Percentiles rank a stretch among this genome's conserved stretches.
These are phyloP conservation scores for Boletus patriciae DNA, from an alignment of 768 basidiomycete species.

Conservation along the genomic window DNA sequence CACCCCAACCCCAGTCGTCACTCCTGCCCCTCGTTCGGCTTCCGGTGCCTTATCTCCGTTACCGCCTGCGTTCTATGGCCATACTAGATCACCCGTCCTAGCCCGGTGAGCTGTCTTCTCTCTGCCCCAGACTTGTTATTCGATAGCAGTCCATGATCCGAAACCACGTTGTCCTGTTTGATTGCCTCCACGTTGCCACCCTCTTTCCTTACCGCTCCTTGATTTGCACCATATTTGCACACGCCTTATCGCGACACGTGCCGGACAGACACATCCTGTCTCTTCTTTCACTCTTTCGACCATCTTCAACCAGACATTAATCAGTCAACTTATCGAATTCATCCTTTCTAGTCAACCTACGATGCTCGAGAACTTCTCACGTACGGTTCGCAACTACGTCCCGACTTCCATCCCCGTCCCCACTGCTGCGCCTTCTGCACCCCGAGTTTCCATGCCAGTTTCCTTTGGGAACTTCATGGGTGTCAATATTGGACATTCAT, in stretches of 20 bases:
- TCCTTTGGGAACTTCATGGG: constrained; percentile 47
- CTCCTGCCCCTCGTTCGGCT: constrained; percentile 15
- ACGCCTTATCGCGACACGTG: constrained; percentile 21
- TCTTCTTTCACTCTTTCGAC: not conserved
- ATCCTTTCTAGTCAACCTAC: constrained; percentile 44
- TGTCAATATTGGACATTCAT: constrained; percentile 21
- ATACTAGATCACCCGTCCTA: constrained; percentile 34
- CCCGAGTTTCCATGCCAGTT: constrained; percentile 49
- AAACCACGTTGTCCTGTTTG: not conserved
- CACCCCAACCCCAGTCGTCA: constrained; percentile 7
- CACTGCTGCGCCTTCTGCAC: constrained; percentile 46
- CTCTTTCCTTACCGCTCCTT: constrained; percentile 9
- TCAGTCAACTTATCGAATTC: constrained; percentile 14
- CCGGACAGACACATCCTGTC: not conserved
- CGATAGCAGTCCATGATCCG: constrained; percentile 3
- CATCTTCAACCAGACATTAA: not conserved
- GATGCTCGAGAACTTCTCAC: constrained; percentile 51
- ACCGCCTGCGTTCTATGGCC: constrained; percentile 19
- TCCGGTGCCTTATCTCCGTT: constrained; percentile 13
- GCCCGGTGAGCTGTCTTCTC: constrained; percentile 25
- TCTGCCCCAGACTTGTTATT: not conserved
- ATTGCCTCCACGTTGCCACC: constrained; percentile 13
- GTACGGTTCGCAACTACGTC: constrained; percentile 54
- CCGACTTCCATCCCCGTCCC: constrained; percentile 53
- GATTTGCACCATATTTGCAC: constrained; percentile 13